Conservation (phyloP, 345 rosid genomes). For the Dipteronia sinensis region DNA sequence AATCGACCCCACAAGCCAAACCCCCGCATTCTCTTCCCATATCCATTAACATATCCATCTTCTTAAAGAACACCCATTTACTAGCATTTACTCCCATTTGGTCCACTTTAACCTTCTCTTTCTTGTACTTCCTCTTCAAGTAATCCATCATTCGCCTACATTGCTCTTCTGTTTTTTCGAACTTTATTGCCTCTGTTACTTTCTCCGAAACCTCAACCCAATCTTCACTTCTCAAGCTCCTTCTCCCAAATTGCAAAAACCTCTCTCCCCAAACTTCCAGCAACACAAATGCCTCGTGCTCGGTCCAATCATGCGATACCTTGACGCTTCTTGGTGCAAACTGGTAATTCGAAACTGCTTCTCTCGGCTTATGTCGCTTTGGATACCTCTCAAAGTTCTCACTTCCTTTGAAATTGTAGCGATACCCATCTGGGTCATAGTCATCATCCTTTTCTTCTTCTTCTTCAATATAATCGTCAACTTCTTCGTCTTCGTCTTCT, state of each 20-base stretch:
- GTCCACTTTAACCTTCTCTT: slow-evolving; percentile 40
- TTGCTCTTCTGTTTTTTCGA: slow-evolving; percentile 35
- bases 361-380: slow-evolving; percentile 42
- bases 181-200: slow-evolving; percentile 38
- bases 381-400: slow-evolving; percentile 38
- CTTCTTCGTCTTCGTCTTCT: slow-evolving; percentile 22
- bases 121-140: slow-evolving; percentile 52
- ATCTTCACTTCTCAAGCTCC: slow-evolving; percentile 53
- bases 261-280: slow-evolving; percentile 66
- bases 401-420: slow-evolving; percentile 20
- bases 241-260: slow-evolving; percentile 54
- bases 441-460: slow-evolving; percentile 19
- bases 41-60: slow-evolving; percentile 58
- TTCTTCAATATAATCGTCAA: slow-evolving; percentile 25
- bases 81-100: slow-evolving; percentile 25
- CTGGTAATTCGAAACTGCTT: slow-evolving; percentile 29
- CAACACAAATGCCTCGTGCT: slow-evolving; percentile 42
- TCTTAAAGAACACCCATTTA: slow-evolving; percentile 52
- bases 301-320: slow-evolving; percentile 35
- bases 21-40: slow-evolving; percentile 18
- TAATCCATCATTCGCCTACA: slow-evolving; percentile 50
- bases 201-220: slow-evolving; percentile 59
- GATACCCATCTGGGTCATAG: slow-evolving; percentile 18
- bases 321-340: slow-evolving; percentile 27
- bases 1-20: slow-evolving; percentile 60